Conservation (phyloP, 495 filamentous ascomycete species). For the Physcia stellaris region DNA sequence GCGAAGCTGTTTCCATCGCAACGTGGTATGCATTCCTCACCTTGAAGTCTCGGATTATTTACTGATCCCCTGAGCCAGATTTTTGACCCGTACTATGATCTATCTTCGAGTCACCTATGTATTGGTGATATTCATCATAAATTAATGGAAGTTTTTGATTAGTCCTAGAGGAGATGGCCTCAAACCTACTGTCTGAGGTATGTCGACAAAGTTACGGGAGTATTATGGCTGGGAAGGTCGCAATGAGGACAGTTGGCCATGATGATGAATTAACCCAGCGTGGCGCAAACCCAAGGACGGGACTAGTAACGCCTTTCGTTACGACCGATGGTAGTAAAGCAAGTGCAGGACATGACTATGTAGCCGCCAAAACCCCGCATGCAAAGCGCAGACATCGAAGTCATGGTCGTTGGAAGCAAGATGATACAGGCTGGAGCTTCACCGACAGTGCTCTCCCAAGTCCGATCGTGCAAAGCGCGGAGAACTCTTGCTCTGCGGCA, state of each 20-base stretch:
- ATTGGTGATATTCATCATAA: no score
- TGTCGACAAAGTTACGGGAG: no score
- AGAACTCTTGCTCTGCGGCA: conserved; percentile 23
- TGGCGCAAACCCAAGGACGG: conserved; percentile 19
- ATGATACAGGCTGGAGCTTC: conserved; percentile 9
- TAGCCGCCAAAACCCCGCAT: conserved; percentile 2
- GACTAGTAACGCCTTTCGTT: conserved; percentile 18
- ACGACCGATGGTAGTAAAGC: conserved; percentile 11
- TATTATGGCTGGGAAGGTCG: background rate
- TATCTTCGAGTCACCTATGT: no score
- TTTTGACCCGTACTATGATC: no score
- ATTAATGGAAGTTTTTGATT: no score
- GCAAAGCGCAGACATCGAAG: conserved; percentile 11
- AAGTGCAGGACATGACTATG: conserved; percentile 8
- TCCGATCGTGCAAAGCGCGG: conserved; percentile 12
- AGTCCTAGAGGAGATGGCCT: no score
- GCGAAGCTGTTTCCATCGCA: no score
- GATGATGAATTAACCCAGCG: conserved; percentile 14
- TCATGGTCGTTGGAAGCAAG: conserved; percentile 17
- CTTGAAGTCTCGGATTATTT: no score
- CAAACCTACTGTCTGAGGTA: no score
- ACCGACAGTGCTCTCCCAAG: conserved; percentile 22
- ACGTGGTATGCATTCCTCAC: no score
- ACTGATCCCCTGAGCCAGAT: no score
- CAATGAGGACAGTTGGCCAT: conserved; percentile 8